Evolutionary conservation across 192 early-diverging fungal genomes (phyloP), one percentile per base, ranked within the genome.

Genomic region (Linnemannia zychae): DNA sequence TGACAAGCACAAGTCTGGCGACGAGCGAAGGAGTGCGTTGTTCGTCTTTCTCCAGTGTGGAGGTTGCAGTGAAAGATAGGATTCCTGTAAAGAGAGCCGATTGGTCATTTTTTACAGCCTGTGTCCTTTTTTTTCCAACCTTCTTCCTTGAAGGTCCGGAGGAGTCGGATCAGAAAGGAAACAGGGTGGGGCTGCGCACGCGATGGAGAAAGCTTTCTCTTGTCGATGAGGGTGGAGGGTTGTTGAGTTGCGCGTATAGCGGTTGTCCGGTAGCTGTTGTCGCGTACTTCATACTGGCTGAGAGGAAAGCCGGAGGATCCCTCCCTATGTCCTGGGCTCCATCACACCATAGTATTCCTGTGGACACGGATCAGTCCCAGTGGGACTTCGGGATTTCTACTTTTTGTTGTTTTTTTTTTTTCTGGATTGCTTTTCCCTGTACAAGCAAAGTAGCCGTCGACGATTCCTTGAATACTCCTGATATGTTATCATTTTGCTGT

Each of bases 71-170:
- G 57, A 31, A 31, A 31, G 24, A 63, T 33, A n/a, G 57, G 57
- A 63, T 28, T 63, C 57, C 57, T 31, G 28, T 15, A 5, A 63
- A 63, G 28, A 63, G 3, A 63, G 24, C 9, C 28, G 31, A 31
- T 63, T 63, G 28, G 57, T 33, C 57, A 24, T 63, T 63, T 63
- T 63, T 63, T 63, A 9, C 57, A 13, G 57, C 15, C 4, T 63
- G 28, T 12, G 57, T 63, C 13, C 40, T 44, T 9, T 24, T 11
- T 13, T 12, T 31, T 22, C 52, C 57, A 60, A 60, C 57, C 57
- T 63, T 63, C 28, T 63, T 63, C 57, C 57, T 63, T 63, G 57
- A 33, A 63, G 57, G 57, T 63, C 57, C 57, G 57, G 57, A 63
- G 57, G 57, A 63, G 57, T 12, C 57, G 28, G 57, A 63, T 63